Evolutionary conservation across 2,329 filamentous ascomycete species (phyloP).

Genomic region (Aspergillus ochraceoroseus): DNA sequence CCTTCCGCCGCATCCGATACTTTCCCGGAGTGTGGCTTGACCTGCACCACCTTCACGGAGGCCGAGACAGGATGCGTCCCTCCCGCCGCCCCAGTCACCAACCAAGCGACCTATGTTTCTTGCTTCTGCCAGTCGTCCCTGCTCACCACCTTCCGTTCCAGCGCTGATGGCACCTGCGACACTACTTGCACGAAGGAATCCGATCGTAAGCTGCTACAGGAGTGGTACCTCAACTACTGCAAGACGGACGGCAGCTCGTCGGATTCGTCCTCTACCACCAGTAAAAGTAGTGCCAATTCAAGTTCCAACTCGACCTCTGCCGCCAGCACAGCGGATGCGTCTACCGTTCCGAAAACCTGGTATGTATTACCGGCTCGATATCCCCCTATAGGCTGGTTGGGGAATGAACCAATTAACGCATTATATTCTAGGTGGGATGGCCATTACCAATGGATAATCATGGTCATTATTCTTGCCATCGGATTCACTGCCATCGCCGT

Average conservation of each 20-base stretch:
- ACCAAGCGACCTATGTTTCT: conserved; percentile 53
- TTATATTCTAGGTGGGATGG: conserved; percentile 35
- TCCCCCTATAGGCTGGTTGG: too few species aligned
- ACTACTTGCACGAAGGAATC: conserved; percentile 50
- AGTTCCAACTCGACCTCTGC: conserved; percentile 1
- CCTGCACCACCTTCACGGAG: conserved; percentile 59
- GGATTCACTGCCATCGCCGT: conserved; percentile 64
- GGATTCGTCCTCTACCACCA: conserved; percentile 27
- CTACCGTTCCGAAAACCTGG: conserved; percentile 22
- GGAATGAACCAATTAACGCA: too few species aligned
- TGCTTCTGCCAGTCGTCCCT: conserved; percentile 69
- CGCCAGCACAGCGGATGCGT: neutral
- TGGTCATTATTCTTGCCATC: conserved; percentile 69
- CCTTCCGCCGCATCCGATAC: conserved; percentile 38
- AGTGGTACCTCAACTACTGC: conserved; percentile 69
- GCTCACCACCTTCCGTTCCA: conserved; percentile 56
- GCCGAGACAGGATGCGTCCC: conserved; percentile 69
- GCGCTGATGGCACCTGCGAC: conserved; percentile 59
- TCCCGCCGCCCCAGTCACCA: conserved; percentile 47
- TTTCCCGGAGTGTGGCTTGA: conserved; percentile 59
- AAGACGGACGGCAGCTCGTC: conserved; percentile 42
- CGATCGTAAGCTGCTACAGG: conserved; percentile 56
- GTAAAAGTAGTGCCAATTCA: conserved; percentile 21
- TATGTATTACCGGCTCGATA: conserved; percentile 19
- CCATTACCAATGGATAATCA: conserved; percentile 77